Conservation (phyloP, 2,329 filamentous ascomycete genomes). For the Microascus cirrosus region DNA sequence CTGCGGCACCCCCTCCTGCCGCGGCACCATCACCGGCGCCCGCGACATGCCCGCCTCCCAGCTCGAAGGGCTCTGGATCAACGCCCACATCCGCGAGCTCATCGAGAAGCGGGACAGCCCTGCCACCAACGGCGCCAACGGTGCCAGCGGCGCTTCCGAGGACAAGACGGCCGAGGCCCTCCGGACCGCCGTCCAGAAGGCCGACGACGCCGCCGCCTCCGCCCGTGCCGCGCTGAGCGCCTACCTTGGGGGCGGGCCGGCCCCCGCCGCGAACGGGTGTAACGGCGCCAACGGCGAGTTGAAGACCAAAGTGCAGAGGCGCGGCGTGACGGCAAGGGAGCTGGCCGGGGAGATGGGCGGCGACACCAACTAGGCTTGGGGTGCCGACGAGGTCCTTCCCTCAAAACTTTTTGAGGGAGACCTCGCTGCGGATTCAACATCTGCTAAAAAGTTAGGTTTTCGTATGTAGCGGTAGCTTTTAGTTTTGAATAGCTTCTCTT, state of each 20-base stretch:
- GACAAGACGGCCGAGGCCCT: constrained; percentile 25
- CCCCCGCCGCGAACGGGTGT: constrained; percentile 11
- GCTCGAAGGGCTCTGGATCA: constrained; percentile 50
- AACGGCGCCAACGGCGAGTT: constrained; percentile 6
- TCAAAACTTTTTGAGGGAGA: neutral
- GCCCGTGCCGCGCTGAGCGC: constrained; percentile 29
- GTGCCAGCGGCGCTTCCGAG: constrained; percentile 4
- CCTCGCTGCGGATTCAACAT: neutral
- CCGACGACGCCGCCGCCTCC: constrained; percentile 34
- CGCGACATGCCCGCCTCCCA: constrained; percentile 42
- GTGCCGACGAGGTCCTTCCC: no score
- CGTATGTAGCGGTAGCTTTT: neutral
- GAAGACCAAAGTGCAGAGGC: constrained; percentile 15
- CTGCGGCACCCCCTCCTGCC: constrained; percentile 46
- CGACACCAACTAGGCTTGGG: constrained; percentile 29
- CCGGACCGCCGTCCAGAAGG: constrained; percentile 28
- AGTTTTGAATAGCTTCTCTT: neutral
- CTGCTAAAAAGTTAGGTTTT: neutral
- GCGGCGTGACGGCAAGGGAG: constrained; percentile 41
- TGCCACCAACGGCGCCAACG: constrained; percentile 4
- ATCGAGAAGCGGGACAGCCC: constrained; percentile 26
- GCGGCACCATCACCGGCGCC: constrained; percentile 52
- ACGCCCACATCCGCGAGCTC: constrained; percentile 47
- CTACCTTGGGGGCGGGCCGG: constrained; percentile 17
- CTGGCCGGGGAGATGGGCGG: constrained; percentile 52